These are phyloP conservation scores for Epichloe scottii DNA, from an alignment of 2,329 filamentous ascomycete genomes.

Conservation along the genomic window DNA sequence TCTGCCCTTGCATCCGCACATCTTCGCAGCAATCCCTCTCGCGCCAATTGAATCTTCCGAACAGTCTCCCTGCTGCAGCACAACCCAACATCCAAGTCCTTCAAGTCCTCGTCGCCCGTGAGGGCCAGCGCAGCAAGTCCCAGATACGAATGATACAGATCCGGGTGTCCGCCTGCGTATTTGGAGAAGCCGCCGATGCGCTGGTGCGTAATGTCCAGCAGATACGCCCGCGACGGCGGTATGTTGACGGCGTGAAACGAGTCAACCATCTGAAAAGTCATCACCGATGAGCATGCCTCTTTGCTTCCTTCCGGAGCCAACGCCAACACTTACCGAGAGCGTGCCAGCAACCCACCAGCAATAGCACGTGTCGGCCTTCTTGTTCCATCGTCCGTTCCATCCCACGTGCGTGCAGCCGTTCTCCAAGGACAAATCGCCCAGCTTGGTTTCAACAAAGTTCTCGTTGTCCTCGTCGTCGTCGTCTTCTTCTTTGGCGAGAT, in stretches of 20 bases:
- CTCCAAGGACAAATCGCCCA: slow-evolving; percentile 23
- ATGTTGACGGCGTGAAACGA: slow-evolving; percentile 44
- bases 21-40: slow-evolving; percentile 22
- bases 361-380: slow-evolving; percentile 90
- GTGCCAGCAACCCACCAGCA: slow-evolving; percentile 80
- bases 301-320: background rate
- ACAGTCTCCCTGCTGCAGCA: slow-evolving; percentile 57
- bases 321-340: slow-evolving; percentile 24
- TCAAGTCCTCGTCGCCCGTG: slow-evolving; percentile 57
- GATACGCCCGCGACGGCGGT: slow-evolving; percentile 55
- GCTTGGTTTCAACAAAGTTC: slow-evolving; percentile 21
- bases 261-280: slow-evolving; percentile 39
- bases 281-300: background rate
- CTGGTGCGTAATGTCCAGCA: slow-evolving; percentile 80
- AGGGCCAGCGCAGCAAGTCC: slow-evolving; percentile 70
- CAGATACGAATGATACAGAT: slow-evolving; percentile 81
- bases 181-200: slow-evolving; percentile 75
- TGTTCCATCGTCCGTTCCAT: slow-evolving; percentile 85
- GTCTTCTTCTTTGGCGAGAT: slow-evolving; percentile 33
- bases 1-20: slow-evolving; percentile 4
- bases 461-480: slow-evolving; percentile 32
- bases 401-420: slow-evolving; percentile 43
- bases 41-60: slow-evolving; percentile 34
- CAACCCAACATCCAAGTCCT: slow-evolving; percentile 59
- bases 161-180: slow-evolving; percentile 51